Conservation (phyloP, 768 basidiomycete species). For the Rickenella mellea region DNA sequence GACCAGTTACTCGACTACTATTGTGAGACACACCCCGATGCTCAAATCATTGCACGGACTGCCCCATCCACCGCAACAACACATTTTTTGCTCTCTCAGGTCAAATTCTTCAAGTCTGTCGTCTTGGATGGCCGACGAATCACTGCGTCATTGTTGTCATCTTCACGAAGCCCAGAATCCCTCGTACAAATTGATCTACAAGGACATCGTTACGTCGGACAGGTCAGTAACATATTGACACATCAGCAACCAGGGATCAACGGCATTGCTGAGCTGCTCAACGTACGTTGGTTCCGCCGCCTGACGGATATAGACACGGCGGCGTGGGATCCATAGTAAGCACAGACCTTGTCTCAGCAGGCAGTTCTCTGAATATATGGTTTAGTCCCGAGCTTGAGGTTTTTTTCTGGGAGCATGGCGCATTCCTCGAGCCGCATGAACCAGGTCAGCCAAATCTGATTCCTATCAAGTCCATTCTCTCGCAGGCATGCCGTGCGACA, state of each 20-base stretch:
- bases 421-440: neutral
- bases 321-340: constrained; percentile 6
- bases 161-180: neutral
- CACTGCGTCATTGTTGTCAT: constrained; percentile 2
- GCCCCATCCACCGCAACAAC: too few species aligned
- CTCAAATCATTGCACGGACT: too few species aligned
- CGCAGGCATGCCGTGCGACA: constrained; percentile 5
- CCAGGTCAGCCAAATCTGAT: constrained; percentile 1
- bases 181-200: constrained; percentile 5
- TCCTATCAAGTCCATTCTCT: neutral
- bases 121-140: too few species aligned
- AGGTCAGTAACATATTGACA: constrained; percentile 4
- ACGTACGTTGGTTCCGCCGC: constrained; percentile 4
- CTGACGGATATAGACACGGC: constrained; percentile 1
- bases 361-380: too few species aligned
- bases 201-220: constrained; percentile 5
- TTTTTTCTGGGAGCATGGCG: constrained; percentile 5
- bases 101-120: too few species aligned
- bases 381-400: constrained; percentile 6
- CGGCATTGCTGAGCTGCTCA: neutral
- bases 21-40: too few species aligned
- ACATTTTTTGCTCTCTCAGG: too few species aligned
- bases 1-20: too few species aligned
- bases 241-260: constrained; percentile 3
- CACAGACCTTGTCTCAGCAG: neutral